Evolutionary conservation across 176 grass and related monocot genomes (phyloP).

Genomic region (Avena atlantica): DNA sequence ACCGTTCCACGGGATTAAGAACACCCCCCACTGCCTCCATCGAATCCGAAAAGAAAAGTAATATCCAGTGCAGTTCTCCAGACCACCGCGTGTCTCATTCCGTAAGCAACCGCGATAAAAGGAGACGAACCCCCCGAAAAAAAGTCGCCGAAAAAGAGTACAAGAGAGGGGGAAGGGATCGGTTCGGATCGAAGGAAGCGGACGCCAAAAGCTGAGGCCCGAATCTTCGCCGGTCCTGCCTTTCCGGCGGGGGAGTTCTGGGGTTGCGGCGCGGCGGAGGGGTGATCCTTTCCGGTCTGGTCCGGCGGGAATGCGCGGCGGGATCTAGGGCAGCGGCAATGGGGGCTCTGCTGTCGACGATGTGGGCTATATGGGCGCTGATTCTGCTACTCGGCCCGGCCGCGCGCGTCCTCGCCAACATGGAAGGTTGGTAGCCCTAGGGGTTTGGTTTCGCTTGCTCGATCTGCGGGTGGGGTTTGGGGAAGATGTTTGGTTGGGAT

Average conservation of each 20-base stretch:
- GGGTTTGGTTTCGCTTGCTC: background rate
- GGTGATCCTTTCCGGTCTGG: background rate
- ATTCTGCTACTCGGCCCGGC: conserved; percentile 49
- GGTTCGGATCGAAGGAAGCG: conserved; percentile 9
- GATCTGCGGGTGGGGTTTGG: background rate
- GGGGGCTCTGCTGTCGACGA: conserved; percentile 43
- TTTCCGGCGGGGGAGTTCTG: background rate
- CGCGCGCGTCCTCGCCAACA: conserved; percentile 77
- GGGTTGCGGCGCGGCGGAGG: background rate
- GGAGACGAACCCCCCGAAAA: background rate
- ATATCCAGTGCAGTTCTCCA: background rate
- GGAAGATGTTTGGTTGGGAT: background rate
- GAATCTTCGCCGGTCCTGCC: conserved; percentile 49
- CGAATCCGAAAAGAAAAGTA: background rate
- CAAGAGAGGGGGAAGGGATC: background rate
- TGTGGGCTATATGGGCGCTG: conserved; percentile 34
- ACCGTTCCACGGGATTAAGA: too few species aligned
- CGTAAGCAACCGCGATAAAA: conserved; percentile 19
- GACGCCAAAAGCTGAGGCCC: conserved; percentile 12
- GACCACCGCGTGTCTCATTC: conserved; percentile 5
- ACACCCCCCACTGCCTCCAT: background rate
- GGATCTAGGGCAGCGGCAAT: conserved; percentile 61
- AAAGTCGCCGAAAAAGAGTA: conserved; percentile 44
- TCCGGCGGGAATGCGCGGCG: conserved; percentile 51
- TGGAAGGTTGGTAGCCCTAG: conserved; percentile 61